Conservation (phyloP, 2,329 filamentous ascomycete species). For the Monilinia fructigena region DNA sequence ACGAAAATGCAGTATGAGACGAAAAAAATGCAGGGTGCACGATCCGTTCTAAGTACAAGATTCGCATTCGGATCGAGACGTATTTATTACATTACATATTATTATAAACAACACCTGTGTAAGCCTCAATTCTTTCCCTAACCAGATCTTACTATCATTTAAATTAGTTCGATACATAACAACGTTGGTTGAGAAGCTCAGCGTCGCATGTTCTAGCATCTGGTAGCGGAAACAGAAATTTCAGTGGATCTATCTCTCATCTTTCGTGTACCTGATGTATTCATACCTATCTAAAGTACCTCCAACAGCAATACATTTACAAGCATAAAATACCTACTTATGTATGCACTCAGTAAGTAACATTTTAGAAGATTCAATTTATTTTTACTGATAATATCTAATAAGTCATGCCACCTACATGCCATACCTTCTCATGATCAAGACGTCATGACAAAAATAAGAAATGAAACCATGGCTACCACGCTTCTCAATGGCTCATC, state of each 20-base stretch:
- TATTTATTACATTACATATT: background rate
- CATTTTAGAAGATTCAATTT: background rate
- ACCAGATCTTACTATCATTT: background rate
- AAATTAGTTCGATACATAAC: background rate
- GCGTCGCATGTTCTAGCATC: background rate
- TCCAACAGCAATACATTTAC: background rate
- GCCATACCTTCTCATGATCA: background rate
- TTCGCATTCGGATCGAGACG: background rate
- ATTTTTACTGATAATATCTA: background rate
- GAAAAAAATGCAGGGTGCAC: background rate
- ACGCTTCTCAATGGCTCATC: background rate
- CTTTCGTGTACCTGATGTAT: background rate
- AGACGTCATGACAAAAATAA: too few species aligned
- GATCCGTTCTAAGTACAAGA: background rate
- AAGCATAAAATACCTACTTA: background rate
- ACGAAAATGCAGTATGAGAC: background rate
- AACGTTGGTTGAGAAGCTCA: background rate
- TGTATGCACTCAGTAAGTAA: background rate
- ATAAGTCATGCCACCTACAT: background rate
- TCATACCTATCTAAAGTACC: background rate
- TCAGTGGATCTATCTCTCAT: background rate
- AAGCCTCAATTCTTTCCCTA: background rate
- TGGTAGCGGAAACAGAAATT: constrained; percentile 5
- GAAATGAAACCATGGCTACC: background rate
- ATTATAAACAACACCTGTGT: background rate